Percentiles rank a stretch among this genome's conserved stretches.
These are phyloP conservation scores for Paramecium sonneborni DNA, from an alignment of 73 alveolate genomes.

Conservation along the genomic window DNA sequence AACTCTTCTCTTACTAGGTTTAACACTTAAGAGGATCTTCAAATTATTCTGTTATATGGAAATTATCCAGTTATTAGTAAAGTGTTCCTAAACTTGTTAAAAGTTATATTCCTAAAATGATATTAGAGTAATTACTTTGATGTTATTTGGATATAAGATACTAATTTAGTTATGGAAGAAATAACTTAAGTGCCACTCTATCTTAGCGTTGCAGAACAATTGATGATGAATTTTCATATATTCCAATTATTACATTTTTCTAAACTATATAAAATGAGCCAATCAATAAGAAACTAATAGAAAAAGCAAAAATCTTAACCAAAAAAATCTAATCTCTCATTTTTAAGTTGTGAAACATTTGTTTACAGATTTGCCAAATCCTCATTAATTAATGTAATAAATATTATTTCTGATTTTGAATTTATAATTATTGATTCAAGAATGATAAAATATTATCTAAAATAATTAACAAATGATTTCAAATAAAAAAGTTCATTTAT, in stretches of 20 bases:
- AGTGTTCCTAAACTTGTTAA: not conserved
- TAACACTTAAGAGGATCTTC: not conserved
- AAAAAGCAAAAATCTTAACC: not conserved
- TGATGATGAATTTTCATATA: not conserved
- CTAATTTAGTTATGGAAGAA: not conserved
- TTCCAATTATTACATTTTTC: not conserved
- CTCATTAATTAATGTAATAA: not conserved
- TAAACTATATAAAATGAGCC: not conserved
- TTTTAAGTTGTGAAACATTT: not conserved
- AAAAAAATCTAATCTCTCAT: conserved; percentile 11
- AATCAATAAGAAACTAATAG: not conserved
- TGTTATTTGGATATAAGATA: not conserved
- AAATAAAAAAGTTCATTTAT: too few species aligned
- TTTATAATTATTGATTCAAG: not conserved
- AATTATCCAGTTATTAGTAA: not conserved
- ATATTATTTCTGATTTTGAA: not conserved
- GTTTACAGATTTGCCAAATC: not conserved
- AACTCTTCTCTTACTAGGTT: not conserved
- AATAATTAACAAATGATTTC: not conserved
- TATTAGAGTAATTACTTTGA: not conserved
- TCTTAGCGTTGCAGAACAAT: not conserved
- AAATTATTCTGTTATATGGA: not conserved
- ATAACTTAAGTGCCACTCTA: not conserved
- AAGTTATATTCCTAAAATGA: not conserved
- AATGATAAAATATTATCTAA: not conserved